These are phyloP conservation scores for Chalaropsis ovoidea DNA, from an alignment of 2,329 filamentous ascomycete species.

Conservation along the genomic window DNA sequence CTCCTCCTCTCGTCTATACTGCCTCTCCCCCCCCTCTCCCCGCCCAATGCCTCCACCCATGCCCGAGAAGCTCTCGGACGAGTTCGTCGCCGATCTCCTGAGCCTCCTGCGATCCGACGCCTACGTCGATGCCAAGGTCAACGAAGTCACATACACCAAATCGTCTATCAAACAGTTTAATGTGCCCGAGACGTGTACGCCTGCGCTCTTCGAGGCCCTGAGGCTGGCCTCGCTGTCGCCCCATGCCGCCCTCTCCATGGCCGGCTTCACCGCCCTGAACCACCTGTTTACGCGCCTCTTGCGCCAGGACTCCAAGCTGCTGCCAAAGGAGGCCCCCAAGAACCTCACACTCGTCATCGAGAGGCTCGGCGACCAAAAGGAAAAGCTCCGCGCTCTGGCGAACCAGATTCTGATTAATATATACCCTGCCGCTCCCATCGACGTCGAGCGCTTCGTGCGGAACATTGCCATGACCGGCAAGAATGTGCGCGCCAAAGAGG, in stretches of 20 bases:
- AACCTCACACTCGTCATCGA: conserved; percentile 70
- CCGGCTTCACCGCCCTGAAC: conserved; percentile 77
- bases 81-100: conserved; percentile 47
- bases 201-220: conserved; percentile 71
- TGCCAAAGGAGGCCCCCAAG: conserved; percentile 58
- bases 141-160: conserved; percentile 64
- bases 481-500: conserved; percentile 75
- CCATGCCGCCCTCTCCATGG: conserved; percentile 66
- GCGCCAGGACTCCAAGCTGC: conserved; percentile 68
- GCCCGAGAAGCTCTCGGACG: conserved; percentile 50
- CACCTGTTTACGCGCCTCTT: conserved; percentile 79
- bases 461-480: conserved; percentile 69
- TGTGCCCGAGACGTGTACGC: conserved; percentile 64
- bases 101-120: conserved; percentile 39
- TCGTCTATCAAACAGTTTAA: conserved; percentile 87
- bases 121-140: conserved; percentile 59
- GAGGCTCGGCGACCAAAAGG: conserved; percentile 77
- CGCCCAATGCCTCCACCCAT: conserved; percentile 30
- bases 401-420: conserved; percentile 67
- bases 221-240: conserved; percentile 64
- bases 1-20: no score
- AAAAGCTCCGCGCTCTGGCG: conserved; percentile 68
- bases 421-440: conserved; percentile 56
- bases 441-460: conserved; percentile 71
- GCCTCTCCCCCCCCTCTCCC: no score